Evolutionary conservation across 169 alveolate species (phyloP).

Genomic region (Plasmodium coatneyi): DNA sequence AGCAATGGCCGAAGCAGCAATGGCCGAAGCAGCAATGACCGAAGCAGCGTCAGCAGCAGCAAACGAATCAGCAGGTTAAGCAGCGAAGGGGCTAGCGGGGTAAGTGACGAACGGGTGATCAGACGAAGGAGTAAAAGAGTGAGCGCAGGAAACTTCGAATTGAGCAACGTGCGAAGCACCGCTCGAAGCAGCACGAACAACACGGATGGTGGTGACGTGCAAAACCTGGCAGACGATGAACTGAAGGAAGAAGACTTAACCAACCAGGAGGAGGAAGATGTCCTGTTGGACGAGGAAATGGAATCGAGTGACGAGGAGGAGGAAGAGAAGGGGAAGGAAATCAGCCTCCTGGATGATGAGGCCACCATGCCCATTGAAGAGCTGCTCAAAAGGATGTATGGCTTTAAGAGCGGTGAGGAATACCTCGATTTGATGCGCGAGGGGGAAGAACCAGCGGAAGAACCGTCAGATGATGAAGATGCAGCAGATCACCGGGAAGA

Average conservation of each 20-base stretch:
- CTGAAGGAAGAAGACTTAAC: slow-evolving; percentile 42
- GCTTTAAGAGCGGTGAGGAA: slow-evolving; percentile 21
- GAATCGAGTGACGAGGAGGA: slow-evolving; percentile 22
- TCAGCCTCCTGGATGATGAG: slow-evolving; percentile 33
- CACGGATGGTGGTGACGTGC: not conserved
- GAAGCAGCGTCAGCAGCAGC: not conserved
- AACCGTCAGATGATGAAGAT: not conserved
- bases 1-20: not conserved
- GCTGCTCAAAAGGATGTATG: slow-evolving; percentile 10
- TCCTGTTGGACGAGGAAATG: slow-evolving; percentile 41
- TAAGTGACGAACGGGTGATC: not conserved
- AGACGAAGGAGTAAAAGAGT: not conserved
- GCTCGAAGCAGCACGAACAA: not conserved
- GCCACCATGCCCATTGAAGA: slow-evolving; percentile 50
- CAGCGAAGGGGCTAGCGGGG: not conserved
- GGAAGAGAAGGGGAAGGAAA: slow-evolving; percentile 51
- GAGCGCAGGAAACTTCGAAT: not conserved
- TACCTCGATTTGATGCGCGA: slow-evolving; percentile 14
- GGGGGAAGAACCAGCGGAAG: slow-evolving; percentile 1
- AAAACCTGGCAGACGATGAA: not conserved
- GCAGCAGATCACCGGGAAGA: not conserved
- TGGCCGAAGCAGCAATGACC: not conserved
- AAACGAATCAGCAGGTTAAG: not conserved
- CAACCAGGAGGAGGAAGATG: slow-evolving; percentile 52
- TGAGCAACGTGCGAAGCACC: not conserved